Percentiles rank a stretch among this genome's conserved stretches.
Conservation (phyloP, 495 filamentous ascomycete species). For the Daldinia childiae region DNA sequence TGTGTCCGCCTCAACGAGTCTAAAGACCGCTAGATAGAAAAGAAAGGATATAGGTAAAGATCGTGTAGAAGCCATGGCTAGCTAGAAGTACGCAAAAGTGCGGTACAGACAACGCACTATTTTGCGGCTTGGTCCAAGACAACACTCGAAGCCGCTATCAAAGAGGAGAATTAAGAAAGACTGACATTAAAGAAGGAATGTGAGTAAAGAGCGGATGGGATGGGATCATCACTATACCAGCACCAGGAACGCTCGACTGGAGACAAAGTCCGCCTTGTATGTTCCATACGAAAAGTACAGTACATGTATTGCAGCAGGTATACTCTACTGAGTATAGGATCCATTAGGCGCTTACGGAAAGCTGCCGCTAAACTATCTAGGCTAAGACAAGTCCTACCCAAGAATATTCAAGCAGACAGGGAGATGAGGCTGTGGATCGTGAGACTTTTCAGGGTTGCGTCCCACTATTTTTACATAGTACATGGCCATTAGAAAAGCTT, state of each 20-base stretch:
- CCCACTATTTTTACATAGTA: neutral
- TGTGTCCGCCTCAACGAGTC: slow-evolving; percentile 21
- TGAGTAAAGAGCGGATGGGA: slow-evolving; percentile 15
- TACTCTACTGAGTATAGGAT: slow-evolving; percentile 18
- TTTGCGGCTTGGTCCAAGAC: slow-evolving; percentile 21
- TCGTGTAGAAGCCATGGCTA: slow-evolving; percentile 36
- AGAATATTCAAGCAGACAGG: neutral
- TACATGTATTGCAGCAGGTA: slow-evolving; percentile 18
- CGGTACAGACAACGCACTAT: slow-evolving; percentile 15
- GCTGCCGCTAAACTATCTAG: slow-evolving; percentile 16
- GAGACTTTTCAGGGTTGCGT: slow-evolving; percentile 17
- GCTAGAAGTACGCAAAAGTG: slow-evolving; percentile 23
- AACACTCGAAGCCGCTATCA: slow-evolving; percentile 26
- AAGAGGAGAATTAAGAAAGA: slow-evolving; percentile 21
- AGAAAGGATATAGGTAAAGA: slow-evolving; percentile 42
- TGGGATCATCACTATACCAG: slow-evolving; percentile 25
- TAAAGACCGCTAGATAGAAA: slow-evolving; percentile 38
- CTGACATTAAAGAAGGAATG: slow-evolving; percentile 29
- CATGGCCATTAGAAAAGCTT: neutral
- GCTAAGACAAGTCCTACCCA: slow-evolving; percentile 17
- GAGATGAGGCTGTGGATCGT: slow-evolving; percentile 40
- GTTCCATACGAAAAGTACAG: slow-evolving; percentile 22
- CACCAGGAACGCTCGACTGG: slow-evolving; percentile 17
- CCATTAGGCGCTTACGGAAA: slow-evolving; percentile 25
- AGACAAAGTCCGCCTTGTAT: slow-evolving; percentile 24